A percentile compares a stretch with the other conserved stretches of the same genome.
These are phyloP conservation scores for Claviceps quebecensis DNA, from an alignment of 2,329 filamentous ascomycete genomes.

Conservation along the genomic window DNA sequence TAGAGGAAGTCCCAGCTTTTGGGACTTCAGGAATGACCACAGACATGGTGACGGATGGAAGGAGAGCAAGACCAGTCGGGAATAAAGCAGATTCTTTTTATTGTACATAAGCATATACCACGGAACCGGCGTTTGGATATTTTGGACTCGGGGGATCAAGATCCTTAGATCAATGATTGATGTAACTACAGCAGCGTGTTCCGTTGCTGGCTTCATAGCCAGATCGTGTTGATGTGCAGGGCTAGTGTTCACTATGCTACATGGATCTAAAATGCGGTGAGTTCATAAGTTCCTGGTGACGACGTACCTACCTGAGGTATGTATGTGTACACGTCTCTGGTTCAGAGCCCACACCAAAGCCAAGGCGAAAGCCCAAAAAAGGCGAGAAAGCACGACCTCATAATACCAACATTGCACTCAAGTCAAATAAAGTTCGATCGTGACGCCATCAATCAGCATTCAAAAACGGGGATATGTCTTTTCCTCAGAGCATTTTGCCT, in stretches of 20 bases:
- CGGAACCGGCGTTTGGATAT: slow-evolving; percentile 7
- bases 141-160: neutral
- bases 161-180: neutral
- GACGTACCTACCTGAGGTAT: no score
- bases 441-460: no score
- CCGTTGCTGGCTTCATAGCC: neutral
- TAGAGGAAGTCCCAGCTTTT: slow-evolving; percentile 17
- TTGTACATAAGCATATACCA: slow-evolving; percentile 15
- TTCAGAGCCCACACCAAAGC: no score
- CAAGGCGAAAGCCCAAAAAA: no score
- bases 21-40: slow-evolving; percentile 21
- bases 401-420: no score
- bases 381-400: no score
- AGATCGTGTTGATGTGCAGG: neutral
- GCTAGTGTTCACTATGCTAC: neutral
- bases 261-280: neutral
- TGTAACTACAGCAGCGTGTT: neutral
- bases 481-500: no score
- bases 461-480: no score
- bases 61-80: neutral
- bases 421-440: no score
- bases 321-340: no score
- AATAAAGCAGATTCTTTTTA: slow-evolving; percentile 17
- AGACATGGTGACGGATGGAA: slow-evolving; percentile 12
- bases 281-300: neutral